phyloP scores from a whole-genome alignment of 208 protist species.

The Giardia duodenalis region DNA sequence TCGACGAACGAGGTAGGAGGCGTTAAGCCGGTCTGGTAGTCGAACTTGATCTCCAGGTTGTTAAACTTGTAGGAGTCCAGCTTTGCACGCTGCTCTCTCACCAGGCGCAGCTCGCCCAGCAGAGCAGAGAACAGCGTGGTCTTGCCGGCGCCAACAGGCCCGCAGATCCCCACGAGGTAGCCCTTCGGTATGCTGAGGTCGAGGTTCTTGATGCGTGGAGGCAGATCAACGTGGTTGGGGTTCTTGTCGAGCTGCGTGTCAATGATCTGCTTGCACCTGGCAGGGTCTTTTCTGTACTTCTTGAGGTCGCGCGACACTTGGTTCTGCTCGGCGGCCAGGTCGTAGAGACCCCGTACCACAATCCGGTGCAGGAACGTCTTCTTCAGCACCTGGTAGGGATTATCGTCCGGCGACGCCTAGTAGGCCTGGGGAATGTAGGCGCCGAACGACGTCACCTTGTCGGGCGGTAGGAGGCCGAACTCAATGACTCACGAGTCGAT shows the following conservation, averaged over 20 bases:
- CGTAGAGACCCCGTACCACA: not conserved
- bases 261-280: not conserved
- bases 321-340: not conserved
- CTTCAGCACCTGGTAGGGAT: not conserved
- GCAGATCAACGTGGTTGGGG: not conserved
- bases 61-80: not conserved
- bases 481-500: not conserved
- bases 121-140: slow-evolving; percentile 58
- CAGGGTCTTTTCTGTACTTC: not conserved
- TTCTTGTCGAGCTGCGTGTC: not conserved
- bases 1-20: not conserved
- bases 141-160: slow-evolving; percentile 62
- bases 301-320: not conserved
- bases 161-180: slow-evolving; percentile 55
- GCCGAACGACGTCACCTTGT: not conserved
- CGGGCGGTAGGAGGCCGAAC: not conserved
- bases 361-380: not conserved
- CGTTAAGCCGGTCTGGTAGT: not conserved
- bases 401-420: not conserved
- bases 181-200: slow-evolving; percentile 21
- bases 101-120: slow-evolving; percentile 49
- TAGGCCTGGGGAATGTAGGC: not conserved
- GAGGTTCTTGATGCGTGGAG: not conserved
- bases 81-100: not conserved
- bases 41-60: not conserved